These are phyloP conservation scores for Aspergillus pseudoviridinutans DNA, from an alignment of 2,329 filamentous ascomycete genomes.

Conservation along the genomic window DNA sequence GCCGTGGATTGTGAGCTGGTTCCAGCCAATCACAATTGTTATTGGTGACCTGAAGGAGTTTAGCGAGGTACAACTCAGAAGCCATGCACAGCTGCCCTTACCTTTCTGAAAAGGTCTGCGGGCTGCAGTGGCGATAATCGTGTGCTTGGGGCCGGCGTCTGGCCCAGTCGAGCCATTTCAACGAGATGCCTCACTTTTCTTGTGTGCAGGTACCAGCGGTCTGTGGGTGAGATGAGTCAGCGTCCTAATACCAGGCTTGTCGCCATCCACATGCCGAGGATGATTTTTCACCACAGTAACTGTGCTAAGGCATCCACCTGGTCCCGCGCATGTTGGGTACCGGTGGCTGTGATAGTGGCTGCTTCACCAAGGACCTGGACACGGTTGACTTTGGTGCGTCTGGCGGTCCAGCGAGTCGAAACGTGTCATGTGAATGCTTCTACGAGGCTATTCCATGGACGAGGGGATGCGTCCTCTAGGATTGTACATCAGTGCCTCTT, in stretches of 20 bases:
- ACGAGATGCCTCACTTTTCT: not conserved
- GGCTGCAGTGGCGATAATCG: not conserved
- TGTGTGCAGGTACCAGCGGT: not conserved
- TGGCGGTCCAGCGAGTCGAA: not conserved
- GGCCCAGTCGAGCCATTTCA: not conserved
- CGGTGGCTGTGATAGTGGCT: not conserved
- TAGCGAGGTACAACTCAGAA: not conserved
- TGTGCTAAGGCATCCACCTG: no score
- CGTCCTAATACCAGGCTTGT: not conserved
- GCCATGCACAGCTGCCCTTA: not conserved
- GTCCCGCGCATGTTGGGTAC: not conserved
- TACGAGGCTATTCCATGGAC: not conserved
- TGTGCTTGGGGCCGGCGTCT: not conserved
- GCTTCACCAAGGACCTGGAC: not conserved
- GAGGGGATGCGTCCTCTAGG: no score
- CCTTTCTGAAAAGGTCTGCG: not conserved
- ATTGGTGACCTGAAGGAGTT: not conserved
- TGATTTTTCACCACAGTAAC: not conserved
- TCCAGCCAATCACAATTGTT: not conserved
- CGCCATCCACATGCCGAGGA: not conserved
- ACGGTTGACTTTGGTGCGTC: not conserved
- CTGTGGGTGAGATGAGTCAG: not conserved
- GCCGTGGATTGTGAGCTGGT: not conserved
- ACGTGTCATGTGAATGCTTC: not conserved
- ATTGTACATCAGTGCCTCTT: not conserved